These are phyloP conservation scores for Priceomyces medius DNA, from an alignment of 805 yeast species.

Conservation along the genomic window DNA sequence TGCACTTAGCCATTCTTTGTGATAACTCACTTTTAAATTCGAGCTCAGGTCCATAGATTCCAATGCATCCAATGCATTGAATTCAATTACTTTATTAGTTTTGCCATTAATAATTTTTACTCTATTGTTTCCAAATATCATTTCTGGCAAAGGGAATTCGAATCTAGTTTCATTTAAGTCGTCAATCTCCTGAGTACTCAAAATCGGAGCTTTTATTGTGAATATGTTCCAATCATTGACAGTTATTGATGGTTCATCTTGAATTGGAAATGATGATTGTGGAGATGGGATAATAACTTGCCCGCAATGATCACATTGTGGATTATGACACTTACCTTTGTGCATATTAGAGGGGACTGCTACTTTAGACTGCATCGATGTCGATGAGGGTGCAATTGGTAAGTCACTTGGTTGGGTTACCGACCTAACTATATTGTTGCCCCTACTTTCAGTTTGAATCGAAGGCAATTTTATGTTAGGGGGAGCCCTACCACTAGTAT, in stretches of 20 bases:
- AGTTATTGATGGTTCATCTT: conserved; percentile 67
- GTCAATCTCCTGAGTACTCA: conserved; percentile 73
- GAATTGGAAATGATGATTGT: conserved; percentile 58
- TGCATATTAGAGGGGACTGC: conserved; percentile 47
- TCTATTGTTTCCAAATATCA: conserved; percentile 88
- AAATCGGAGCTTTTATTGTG: conserved; percentile 73
- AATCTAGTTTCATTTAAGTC: conserved; percentile 54
- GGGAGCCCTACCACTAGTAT: conserved; percentile 43
- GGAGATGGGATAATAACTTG: conserved; percentile 78
- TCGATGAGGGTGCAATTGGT: conserved; percentile 1
- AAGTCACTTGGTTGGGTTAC: neutral
- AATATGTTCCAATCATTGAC: conserved; percentile 74
- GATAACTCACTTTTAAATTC: conserved; percentile 68
- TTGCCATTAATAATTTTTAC: conserved; percentile 49
- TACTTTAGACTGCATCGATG: conserved; percentile 10
- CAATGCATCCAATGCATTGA: conserved; percentile 75
- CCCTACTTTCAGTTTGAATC: neutral
- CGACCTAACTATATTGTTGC: neutral
- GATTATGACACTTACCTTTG: conserved; percentile 36
- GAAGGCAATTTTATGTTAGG: conserved; percentile 3
- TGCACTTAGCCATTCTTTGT: conserved; percentile 71
- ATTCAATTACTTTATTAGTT: conserved; percentile 49
- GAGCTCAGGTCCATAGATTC: conserved; percentile 36
- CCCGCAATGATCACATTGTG: conserved; percentile 65
- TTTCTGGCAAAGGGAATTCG: conserved; percentile 88